Percentiles rank a stretch among this genome's conserved stretches.
These are phyloP conservation scores for Sphaerostilbella broomeana DNA, from an alignment of 2,329 filamentous ascomycete species.

Conservation along the genomic window DNA sequence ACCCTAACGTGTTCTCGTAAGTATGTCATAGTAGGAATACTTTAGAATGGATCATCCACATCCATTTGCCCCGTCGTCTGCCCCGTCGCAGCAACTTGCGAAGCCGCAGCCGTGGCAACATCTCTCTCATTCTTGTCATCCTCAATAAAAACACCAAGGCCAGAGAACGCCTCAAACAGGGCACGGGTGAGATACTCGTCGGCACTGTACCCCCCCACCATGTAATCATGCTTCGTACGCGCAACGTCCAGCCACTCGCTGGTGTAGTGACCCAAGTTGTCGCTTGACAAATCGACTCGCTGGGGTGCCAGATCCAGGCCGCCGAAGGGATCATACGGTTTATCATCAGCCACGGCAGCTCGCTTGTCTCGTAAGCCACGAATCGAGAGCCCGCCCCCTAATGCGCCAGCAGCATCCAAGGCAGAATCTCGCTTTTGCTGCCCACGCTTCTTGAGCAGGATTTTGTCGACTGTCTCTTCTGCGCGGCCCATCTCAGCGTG, in stretches of 20 bases:
- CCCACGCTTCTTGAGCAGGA: conserved; percentile 68
- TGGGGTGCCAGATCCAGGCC: conserved; percentile 62
- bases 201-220: conserved; percentile 77
- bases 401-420: conserved; percentile 26
- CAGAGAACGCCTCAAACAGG: conserved; percentile 83
- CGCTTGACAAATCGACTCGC: conserved; percentile 55
- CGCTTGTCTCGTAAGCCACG: conserved; percentile 68
- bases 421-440: conserved; percentile 37
- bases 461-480: conserved; percentile 49
- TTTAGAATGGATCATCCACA: conserved; percentile 40
- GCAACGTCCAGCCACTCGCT: conserved; percentile 66
- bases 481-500: conserved; percentile 55
- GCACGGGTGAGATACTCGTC: conserved; percentile 75
- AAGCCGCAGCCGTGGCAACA: conserved; percentile 28
- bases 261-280: conserved; percentile 57
- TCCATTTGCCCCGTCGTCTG: conserved; percentile 37
- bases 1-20: too few relatives aligned
- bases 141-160: conserved; percentile 77
- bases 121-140: conserved; percentile 57
- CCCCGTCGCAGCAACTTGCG: conserved; percentile 29
- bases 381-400: conserved; percentile 50
- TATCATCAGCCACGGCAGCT: conserved; percentile 44
- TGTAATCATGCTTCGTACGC: conserved; percentile 57
- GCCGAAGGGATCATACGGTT: conserved; percentile 83
- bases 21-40: neutral